phyloP scores from a whole-genome alignment of 2,329 filamentous ascomycete species.

The Pseudocercospora pini-densiflorae region DNA sequence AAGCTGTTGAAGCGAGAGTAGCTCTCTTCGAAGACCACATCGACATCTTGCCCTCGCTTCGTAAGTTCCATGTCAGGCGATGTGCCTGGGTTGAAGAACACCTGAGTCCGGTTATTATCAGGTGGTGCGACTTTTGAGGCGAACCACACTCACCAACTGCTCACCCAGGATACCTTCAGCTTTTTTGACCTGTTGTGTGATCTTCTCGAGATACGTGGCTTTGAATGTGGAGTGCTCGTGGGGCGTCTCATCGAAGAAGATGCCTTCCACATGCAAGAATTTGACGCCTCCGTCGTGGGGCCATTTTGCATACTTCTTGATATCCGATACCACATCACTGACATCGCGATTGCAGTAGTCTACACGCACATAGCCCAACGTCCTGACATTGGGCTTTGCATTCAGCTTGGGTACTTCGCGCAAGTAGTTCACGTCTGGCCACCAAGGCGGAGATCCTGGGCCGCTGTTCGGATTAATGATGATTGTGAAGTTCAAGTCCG shows the following conservation, averaged over 20 bases:
- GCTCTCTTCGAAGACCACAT: conserved; percentile 26
- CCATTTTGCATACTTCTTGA: conserved; percentile 34
- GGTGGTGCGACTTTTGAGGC: not conserved
- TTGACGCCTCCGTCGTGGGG: conserved; percentile 23
- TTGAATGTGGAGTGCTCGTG: conserved; percentile 23
- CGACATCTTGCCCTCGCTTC: conserved; percentile 20
- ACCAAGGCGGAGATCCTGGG: conserved; percentile 28
- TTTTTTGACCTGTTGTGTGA: conserved; percentile 18
- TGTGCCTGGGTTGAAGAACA: conserved; percentile 29
- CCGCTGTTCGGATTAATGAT: conserved; percentile 34
- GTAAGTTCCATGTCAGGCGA: conserved; percentile 21
- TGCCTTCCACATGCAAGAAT: conserved; percentile 32
- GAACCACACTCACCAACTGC: conserved; percentile 4
- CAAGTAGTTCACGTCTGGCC: conserved; percentile 33
- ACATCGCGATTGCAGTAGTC: conserved; percentile 31
- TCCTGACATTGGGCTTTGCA: conserved; percentile 32
- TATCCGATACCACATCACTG: conserved; percentile 28
- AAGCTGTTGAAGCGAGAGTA: conserved; percentile 13
- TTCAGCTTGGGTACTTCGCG: conserved; percentile 35
- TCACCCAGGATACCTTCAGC: conserved; percentile 15
- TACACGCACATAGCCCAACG: conserved; percentile 36
- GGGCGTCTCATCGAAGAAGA: conserved; percentile 37
- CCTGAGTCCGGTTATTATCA: conserved; percentile 18
- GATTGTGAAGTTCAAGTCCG: conserved; percentile 29
- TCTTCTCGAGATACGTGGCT: conserved; percentile 22